Conservation (phyloP, 129 eudicot genomes). For the Smallanthus sonchifolius region DNA sequence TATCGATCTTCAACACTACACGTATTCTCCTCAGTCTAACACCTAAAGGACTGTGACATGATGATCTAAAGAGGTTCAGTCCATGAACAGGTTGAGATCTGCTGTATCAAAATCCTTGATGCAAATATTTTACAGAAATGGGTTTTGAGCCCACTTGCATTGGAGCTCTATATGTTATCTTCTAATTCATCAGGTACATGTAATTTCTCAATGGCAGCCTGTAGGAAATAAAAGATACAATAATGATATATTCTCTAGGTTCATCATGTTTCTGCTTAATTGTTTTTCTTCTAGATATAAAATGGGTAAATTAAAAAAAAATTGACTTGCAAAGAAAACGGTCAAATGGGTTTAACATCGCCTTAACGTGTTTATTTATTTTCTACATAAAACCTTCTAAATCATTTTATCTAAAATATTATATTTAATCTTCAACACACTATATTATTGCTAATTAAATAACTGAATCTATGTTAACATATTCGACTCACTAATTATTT, state of each 20-base stretch:
- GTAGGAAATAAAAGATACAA: conserved; percentile 7
- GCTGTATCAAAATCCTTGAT: conserved; percentile 15
- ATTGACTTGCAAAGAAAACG: not conserved
- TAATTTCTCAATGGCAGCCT: conserved; percentile 98
- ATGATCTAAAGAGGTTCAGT: not conserved
- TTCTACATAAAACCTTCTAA: not conserved
- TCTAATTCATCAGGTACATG: conserved; percentile 92
- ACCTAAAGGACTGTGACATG: not conserved
- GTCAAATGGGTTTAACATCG: not conserved
- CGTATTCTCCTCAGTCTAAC: conserved; percentile 18
- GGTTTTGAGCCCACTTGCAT: conserved; percentile 1
- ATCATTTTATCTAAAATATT: not conserved
- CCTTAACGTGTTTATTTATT: no score
- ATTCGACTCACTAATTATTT: not conserved
- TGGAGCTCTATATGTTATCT: conserved; percentile 38
- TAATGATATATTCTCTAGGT: not conserved
- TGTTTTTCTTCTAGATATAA: not conserved
- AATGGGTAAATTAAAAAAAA: not conserved
- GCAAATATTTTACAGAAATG: conserved; percentile 32
- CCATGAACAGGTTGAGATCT: conserved; percentile 13
- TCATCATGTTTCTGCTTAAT: not conserved
- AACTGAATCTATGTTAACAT: not conserved
- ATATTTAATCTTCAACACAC: not conserved
- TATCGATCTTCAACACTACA: conserved; percentile 1
- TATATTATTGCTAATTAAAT: not conserved